Evolutionary conservation across 805 yeast genomes (phyloP), one percentile per base, ranked within the genome.

Genomic region (Cyberlindnera galapagoensis): DNA sequence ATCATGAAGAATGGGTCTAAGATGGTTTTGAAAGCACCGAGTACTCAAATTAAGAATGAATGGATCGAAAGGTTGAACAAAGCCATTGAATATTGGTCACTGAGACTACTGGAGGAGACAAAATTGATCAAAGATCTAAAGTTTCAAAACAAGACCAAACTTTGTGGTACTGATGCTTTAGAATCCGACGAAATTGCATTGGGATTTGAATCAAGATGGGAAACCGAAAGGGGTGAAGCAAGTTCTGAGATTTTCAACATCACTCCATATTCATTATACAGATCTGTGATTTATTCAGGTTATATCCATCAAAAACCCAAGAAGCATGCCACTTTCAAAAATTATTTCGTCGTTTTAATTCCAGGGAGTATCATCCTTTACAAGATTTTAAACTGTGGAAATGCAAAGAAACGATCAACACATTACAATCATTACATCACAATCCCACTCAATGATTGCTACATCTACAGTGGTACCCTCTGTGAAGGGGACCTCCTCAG

Each of bases 361-460:
- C 87, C 92, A 1, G 88, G 90, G 0, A 74, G 67, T 39, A 43
- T 90, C 13, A 55, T 78, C 1, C 51, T 86, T 3, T 88, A 67
- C 52, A 58, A 70, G 9, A 59, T 71, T 29, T 70, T 60, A 38
- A 54, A 60, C 23, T 60, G 87, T 35, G 61, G 72, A 9, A 73
- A 78, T 0, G 64, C 64, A 3, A 56, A 66, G 4, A 62, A 67
- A 47, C 65, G 69, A n/a, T 60, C 62, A 3, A 59, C 69, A 2
- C 70, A 69, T 42, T 77, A 70, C 44, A 57, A 63, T 27, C 76
- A 71, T 43, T 67, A 68, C 42, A 49, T 73, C 30, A 71, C 81
- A 0, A 68, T 86, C 13, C 76, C 87, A 1, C 56, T 90, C 18
- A 51, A 69, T 3, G 72, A 69, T 10, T 76, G 94, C 36, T 90